Percentiles rank a stretch among this genome's conserved stretches.
phyloP scores from a whole-genome alignment of 208 protist genomes.

The Angomonas deanei region DNA sequence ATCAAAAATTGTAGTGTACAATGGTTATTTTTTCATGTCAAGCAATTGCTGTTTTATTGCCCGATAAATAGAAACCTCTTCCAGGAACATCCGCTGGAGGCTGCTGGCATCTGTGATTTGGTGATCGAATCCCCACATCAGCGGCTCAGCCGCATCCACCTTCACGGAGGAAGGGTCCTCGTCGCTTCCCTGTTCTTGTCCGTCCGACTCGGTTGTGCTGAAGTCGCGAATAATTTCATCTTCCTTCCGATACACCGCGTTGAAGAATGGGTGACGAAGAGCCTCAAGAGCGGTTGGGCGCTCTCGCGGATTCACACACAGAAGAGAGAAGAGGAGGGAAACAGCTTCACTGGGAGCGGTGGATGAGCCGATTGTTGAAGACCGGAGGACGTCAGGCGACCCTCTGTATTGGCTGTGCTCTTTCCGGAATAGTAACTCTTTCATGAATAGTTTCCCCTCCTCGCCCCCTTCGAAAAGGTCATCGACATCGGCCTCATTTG shows the following conservation, averaged over 20 bases:
- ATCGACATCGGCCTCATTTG: slow-evolving; percentile 64
- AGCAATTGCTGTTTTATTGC: slow-evolving; percentile 9
- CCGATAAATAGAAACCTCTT: slow-evolving; percentile 22
- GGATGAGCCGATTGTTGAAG: slow-evolving; percentile 49
- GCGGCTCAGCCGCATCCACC: slow-evolving; percentile 18
- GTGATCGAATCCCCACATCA: slow-evolving; percentile 54
- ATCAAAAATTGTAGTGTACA: neutral
- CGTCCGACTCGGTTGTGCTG: neutral
- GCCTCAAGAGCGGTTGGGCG: slow-evolving; percentile 57
- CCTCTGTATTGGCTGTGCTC: slow-evolving; percentile 4
- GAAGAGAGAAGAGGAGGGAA: slow-evolving; percentile 45
- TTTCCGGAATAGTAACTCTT: slow-evolving; percentile 20
- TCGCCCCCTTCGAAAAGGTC: slow-evolving; percentile 48
- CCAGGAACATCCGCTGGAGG: slow-evolving; percentile 29
- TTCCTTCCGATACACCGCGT: slow-evolving; percentile 18
- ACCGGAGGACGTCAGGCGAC: slow-evolving; percentile 28
- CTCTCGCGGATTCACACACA: slow-evolving; percentile 45
- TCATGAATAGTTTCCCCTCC: slow-evolving; percentile 65
- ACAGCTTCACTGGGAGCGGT: slow-evolving; percentile 38
- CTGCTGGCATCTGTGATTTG: slow-evolving; percentile 26
- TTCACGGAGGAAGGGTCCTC: slow-evolving; percentile 14
- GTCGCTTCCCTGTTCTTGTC: neutral
- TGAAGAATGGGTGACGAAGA: slow-evolving; percentile 62
- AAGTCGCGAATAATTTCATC: slow-evolving; percentile 40
- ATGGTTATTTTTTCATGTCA: neutral